Conservation (phyloP, 257 asterid genomes). For the Gentiana dahurica region DNA sequence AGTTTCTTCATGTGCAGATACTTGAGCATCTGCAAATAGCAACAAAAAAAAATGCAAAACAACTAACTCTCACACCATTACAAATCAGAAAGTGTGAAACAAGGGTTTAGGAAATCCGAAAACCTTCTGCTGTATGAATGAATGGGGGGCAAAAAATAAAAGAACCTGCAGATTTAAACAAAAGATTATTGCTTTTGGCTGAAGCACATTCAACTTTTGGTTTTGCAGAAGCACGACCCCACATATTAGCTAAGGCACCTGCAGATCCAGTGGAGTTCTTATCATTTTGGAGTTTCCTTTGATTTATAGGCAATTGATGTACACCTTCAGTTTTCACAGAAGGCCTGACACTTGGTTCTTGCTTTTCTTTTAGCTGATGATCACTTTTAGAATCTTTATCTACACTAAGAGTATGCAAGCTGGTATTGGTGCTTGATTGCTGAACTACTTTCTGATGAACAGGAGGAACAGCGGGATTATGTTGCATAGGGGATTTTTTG, state of each 20-base stretch:
- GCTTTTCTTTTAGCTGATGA: slow-evolving; percentile 22
- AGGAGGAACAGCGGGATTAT: slow-evolving; percentile 21
- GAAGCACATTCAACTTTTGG: slow-evolving; percentile 35
- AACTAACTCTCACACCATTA: neutral
- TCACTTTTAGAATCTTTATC: slow-evolving; percentile 38
- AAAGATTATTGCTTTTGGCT: slow-evolving; percentile 25
- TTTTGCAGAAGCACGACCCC: slow-evolving; percentile 81
- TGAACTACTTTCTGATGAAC: slow-evolving; percentile 36
- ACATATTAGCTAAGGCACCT: slow-evolving; percentile 74
- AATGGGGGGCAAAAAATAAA: slow-evolving; percentile 9
- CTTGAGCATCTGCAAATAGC: slow-evolving; percentile 51
- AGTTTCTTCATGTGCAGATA: slow-evolving; percentile 46
- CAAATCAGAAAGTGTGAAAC: slow-evolving; percentile 8
- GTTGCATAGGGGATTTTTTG: slow-evolving; percentile 22
- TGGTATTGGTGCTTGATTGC: slow-evolving; percentile 28
- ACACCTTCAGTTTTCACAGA: slow-evolving; percentile 41
- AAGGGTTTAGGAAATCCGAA: neutral
- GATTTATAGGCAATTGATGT: slow-evolving; percentile 32
- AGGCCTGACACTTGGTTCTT: slow-evolving; percentile 27
- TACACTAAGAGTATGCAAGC: slow-evolving; percentile 23
- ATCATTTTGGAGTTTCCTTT: slow-evolving; percentile 42
- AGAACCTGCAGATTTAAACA: slow-evolving; percentile 51
- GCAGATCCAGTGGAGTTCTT: slow-evolving; percentile 54
- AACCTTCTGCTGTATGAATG: neutral
- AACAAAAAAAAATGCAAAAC: slow-evolving; percentile 1